Percentiles rank a stretch among this genome's conserved stretches.
phyloP scores from a whole-genome alignment of 2,329 filamentous ascomycete genomes.

The Uncinocarpus reesii region DNA sequence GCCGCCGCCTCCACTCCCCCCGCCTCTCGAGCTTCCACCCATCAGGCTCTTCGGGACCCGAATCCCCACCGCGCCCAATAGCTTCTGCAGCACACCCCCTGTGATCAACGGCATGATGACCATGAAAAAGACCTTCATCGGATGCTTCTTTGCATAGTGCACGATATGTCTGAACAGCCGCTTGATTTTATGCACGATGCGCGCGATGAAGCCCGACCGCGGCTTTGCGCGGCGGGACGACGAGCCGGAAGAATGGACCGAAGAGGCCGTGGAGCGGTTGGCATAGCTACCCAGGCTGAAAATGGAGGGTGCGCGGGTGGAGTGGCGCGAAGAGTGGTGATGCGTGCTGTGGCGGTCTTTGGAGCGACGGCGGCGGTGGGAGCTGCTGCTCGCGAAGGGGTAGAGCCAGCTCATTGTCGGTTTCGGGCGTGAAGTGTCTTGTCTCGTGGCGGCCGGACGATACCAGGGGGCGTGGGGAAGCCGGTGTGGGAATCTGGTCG shows the following conservation, averaged over 20 bases:
- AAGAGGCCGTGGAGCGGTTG: slow-evolving; percentile 29
- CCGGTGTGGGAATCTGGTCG: no score
- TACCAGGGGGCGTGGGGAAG: no score
- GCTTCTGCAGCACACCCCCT: slow-evolving; percentile 66
- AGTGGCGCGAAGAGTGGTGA: slow-evolving; percentile 24
- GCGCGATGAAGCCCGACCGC: slow-evolving; percentile 64
- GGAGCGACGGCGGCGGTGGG: slow-evolving; percentile 28
- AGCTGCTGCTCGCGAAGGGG: slow-evolving; percentile 18
- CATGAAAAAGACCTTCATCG: slow-evolving; percentile 75
- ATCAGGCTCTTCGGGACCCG: slow-evolving; percentile 55
- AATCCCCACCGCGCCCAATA: slow-evolving; percentile 71
- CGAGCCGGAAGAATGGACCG: slow-evolving; percentile 43
- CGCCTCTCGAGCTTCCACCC: slow-evolving; percentile 25
- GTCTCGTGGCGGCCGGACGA: no score
- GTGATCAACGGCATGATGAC: slow-evolving; percentile 81
- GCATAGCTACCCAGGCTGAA: slow-evolving; percentile 34
- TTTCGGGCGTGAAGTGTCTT: no score
- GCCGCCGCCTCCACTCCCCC: slow-evolving; percentile 17
- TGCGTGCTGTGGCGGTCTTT: slow-evolving; percentile 23
- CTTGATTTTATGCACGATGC: slow-evolving; percentile 63
- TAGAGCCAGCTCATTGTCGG: slow-evolving; percentile 42
- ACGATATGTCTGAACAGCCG: slow-evolving; percentile 70
- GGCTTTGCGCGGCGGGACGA: slow-evolving; percentile 71
- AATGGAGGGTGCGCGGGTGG: slow-evolving; percentile 36
- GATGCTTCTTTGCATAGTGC: slow-evolving; percentile 72